These are phyloP conservation scores for Haplographium delicatum DNA, from an alignment of 495 filamentous ascomycete species.

Conservation along the genomic window DNA sequence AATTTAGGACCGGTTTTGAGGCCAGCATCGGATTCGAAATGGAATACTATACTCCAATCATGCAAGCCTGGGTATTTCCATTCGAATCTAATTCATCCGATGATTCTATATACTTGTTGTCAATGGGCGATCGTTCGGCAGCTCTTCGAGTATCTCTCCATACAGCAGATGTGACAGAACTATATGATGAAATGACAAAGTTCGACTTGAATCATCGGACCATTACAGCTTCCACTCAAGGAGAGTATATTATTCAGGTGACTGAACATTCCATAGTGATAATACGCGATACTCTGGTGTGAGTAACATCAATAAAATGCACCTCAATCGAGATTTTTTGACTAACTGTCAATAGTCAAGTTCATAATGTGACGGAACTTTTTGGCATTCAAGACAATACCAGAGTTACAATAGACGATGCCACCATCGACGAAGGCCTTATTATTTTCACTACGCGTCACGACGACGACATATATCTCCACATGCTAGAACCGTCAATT, in stretches of 20 bases:
- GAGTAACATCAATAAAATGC: background rate
- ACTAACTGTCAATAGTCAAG: background rate
- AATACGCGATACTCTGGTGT: slow-evolving; percentile 2
- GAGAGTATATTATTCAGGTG: slow-evolving; percentile 16
- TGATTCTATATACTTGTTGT: slow-evolving; percentile 36
- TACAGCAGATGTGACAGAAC: slow-evolving; percentile 29
- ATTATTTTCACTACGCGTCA: slow-evolving; percentile 12
- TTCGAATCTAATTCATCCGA: slow-evolving; percentile 18
- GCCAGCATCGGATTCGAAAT: slow-evolving; percentile 57
- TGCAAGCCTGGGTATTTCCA: slow-evolving; percentile 16
- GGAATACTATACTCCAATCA: slow-evolving; percentile 35
- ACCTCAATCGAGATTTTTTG: no score
- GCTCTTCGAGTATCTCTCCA: slow-evolving; percentile 35
- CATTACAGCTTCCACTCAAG: slow-evolving; percentile 13
- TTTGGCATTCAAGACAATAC: no score
- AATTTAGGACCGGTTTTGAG: slow-evolving; percentile 66
- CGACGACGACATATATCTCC: slow-evolving; percentile 7
- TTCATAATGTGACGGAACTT: background rate
- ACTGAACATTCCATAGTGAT: slow-evolving; percentile 22
- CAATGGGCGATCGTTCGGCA: slow-evolving; percentile 39
- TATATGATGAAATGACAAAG: slow-evolving; percentile 15
- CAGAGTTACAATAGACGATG: slow-evolving; percentile 11
- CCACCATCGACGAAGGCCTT: slow-evolving; percentile 3
- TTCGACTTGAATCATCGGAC: slow-evolving; percentile 23
- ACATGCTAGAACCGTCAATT: slow-evolving; percentile 4